Conservation (phyloP, 495 filamentous ascomycete species). For the Hypoxylon lienhwacheense region DNA sequence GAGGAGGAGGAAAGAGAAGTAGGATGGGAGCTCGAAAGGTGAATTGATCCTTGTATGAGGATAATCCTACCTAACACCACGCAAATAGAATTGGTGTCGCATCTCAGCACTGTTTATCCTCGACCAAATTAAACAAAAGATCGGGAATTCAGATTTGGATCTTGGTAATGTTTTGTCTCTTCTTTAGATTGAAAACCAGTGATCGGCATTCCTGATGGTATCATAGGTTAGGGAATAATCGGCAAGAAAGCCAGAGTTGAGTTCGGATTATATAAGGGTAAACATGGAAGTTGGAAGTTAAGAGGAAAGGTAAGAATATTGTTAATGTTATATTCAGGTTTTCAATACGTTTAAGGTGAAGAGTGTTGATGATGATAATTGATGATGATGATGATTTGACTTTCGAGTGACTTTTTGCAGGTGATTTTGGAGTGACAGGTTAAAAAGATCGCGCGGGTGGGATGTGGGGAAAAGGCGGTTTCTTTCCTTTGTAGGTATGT, state of each 20-base stretch:
- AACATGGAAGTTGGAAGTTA: not conserved
- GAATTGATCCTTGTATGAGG: conserved; percentile 18
- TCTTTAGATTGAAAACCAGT: conserved; percentile 34
- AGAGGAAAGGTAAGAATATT: conserved; percentile 1
- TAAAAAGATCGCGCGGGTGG: conserved; percentile 12
- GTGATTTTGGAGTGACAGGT: conserved; percentile 3
- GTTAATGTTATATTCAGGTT: too few species aligned
- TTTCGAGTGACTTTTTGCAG: conserved; percentile 5
- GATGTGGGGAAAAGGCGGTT: conserved; percentile 31
- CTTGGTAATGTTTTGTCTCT: conserved; percentile 31
- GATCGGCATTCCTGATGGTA: conserved; percentile 13
- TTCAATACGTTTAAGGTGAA: too few species aligned
- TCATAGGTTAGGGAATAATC: conserved; percentile 17
- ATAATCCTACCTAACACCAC: conserved; percentile 28
- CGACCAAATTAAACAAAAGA: conserved; percentile 14
- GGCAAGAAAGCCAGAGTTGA: not conserved
- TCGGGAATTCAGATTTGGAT: conserved; percentile 6
- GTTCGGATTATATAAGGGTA: conserved; percentile 1
- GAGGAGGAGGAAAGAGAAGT: conserved; percentile 1
- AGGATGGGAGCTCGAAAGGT: conserved; percentile 12
- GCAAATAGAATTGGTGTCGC: conserved; percentile 30
- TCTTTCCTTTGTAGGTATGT: conserved; percentile 6
- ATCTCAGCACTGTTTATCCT: conserved; percentile 28
- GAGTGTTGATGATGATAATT: not conserved
- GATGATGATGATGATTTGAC: conserved; percentile 13